Evolutionary conservation across 2,329 filamentous ascomycete species (phyloP).

Genomic region (Zymoseptoria tritici): DNA sequence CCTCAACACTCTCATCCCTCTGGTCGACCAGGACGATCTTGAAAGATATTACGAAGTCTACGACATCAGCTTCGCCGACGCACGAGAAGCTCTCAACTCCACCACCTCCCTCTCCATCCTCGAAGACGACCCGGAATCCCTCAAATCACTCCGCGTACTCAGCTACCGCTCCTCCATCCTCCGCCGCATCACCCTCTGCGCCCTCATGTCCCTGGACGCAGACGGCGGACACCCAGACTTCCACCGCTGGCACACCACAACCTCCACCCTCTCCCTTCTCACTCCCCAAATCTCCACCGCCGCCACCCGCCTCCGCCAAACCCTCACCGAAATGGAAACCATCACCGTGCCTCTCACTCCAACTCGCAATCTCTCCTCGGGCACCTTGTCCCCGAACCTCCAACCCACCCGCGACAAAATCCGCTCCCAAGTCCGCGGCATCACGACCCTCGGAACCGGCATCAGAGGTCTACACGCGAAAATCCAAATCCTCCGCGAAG

Average conservation of each 20-base stretch:
- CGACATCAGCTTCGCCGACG: slow-evolving; percentile 41
- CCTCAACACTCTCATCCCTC: slow-evolving; percentile 58
- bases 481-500: slow-evolving; percentile 82
- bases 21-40: slow-evolving; percentile 72
- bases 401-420: slow-evolving; percentile 69
- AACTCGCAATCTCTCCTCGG: slow-evolving; percentile 40
- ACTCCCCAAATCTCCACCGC: slow-evolving; percentile 55
- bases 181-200: slow-evolving; percentile 79
- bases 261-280: slow-evolving; percentile 64
- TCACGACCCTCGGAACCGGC: slow-evolving; percentile 80
- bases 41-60: slow-evolving; percentile 82
- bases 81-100: slow-evolving; percentile 46
- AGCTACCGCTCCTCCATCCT: slow-evolving; percentile 68
- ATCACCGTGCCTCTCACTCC: slow-evolving; percentile 45
- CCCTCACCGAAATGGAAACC: slow-evolving; percentile 69
- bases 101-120: slow-evolving; percentile 44
- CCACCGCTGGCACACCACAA: slow-evolving; percentile 67
- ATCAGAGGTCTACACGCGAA: slow-evolving; percentile 92
- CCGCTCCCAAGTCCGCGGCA: slow-evolving; percentile 77
- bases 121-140: slow-evolving; percentile 65
- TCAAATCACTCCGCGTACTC: slow-evolving; percentile 65
- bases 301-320: slow-evolving; percentile 58
- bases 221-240: slow-evolving; percentile 71
- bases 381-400: slow-evolving; percentile 42
- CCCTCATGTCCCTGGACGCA: slow-evolving; percentile 78